Evolutionary conservation across 2,329 filamentous ascomycete species (phyloP).

Genomic region (Colletotrichum gigasporum): DNA sequence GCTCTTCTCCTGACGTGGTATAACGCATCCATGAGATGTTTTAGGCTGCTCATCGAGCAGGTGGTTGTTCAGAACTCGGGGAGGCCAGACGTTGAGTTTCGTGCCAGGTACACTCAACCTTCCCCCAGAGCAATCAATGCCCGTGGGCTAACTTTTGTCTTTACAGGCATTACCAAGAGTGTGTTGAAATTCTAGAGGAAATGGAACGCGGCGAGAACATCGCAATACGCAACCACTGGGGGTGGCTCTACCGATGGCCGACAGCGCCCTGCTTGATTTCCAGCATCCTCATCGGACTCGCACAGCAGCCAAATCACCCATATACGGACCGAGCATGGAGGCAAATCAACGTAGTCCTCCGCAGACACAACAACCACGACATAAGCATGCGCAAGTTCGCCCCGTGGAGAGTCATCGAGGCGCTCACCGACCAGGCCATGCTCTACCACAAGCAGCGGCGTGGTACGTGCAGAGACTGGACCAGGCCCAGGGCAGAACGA

Average conservation of each 20-base stretch:
- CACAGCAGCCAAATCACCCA: slow-evolving; percentile 25
- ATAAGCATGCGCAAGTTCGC: slow-evolving; percentile 30
- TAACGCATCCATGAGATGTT: background rate
- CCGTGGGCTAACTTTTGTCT: background rate
- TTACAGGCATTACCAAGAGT: slow-evolving; percentile 16
- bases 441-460: slow-evolving; percentile 29
- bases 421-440: slow-evolving; percentile 34
- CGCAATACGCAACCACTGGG: slow-evolving; percentile 30
- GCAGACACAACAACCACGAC: slow-evolving; percentile 31
- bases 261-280: slow-evolving; percentile 19
- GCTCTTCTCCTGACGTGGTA: slow-evolving; percentile 1
- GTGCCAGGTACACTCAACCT: background rate
- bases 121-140: background rate
- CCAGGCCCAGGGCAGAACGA: background rate
- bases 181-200: slow-evolving; percentile 32
- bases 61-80: background rate
- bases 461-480: slow-evolving; percentile 35
- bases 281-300: slow-evolving; percentile 29
- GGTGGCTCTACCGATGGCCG: slow-evolving; percentile 34
- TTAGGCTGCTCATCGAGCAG: slow-evolving; percentile 7
- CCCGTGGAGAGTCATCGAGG: slow-evolving; percentile 32
- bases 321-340: slow-evolving; percentile 32
- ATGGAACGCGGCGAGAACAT: slow-evolving; percentile 25
- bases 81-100: slow-evolving; percentile 1
- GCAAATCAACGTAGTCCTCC: slow-evolving; percentile 32